These are phyloP conservation scores for Fusarium sp. DNA, from an alignment of 2,329 filamentous ascomycete genomes.

Conservation along the genomic window DNA sequence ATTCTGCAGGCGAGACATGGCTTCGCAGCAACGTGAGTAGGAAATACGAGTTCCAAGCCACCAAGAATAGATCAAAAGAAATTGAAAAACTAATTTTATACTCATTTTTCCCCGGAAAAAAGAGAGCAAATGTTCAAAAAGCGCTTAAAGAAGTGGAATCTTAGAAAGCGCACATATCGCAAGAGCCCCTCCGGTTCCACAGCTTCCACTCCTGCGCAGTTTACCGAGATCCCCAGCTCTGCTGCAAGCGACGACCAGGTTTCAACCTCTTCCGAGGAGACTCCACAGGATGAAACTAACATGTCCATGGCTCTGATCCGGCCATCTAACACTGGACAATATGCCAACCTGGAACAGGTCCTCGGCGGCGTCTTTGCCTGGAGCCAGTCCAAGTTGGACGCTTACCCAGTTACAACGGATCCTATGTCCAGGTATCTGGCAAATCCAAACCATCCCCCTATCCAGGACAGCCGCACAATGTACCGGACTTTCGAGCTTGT, in stretches of 20 bases:
- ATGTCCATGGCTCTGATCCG: slow-evolving; percentile 41
- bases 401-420: slow-evolving; percentile 46
- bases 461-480: slow-evolving; percentile 59
- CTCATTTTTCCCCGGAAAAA: slow-evolving; percentile 4
- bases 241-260: slow-evolving; percentile 32
- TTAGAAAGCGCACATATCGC: slow-evolving; percentile 56
- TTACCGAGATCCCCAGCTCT: slow-evolving; percentile 29
- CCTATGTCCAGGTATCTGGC: slow-evolving; percentile 57
- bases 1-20: slow-evolving; percentile 54
- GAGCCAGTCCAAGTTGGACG: slow-evolving; percentile 55
- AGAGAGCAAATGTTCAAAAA: slow-evolving; percentile 61
- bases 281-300: slow-evolving; percentile 19
- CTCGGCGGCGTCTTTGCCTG: slow-evolving; percentile 55
- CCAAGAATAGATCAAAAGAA: neutral
- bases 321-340: slow-evolving; percentile 46
- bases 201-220: slow-evolving; percentile 40
- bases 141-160: slow-evolving; percentile 57
- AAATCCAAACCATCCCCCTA: slow-evolving; percentile 54
- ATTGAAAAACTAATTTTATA: slow-evolving; percentile 23
- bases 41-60: neutral
- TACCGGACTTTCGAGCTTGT: slow-evolving; percentile 58
- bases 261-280: slow-evolving; percentile 26
- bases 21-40: slow-evolving; percentile 57
- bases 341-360: slow-evolving; percentile 52
- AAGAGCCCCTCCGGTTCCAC: slow-evolving; percentile 45